Evolutionary conservation across 2,329 filamentous ascomycete genomes (phyloP).

Genomic region (Fusarium anguioides): DNA sequence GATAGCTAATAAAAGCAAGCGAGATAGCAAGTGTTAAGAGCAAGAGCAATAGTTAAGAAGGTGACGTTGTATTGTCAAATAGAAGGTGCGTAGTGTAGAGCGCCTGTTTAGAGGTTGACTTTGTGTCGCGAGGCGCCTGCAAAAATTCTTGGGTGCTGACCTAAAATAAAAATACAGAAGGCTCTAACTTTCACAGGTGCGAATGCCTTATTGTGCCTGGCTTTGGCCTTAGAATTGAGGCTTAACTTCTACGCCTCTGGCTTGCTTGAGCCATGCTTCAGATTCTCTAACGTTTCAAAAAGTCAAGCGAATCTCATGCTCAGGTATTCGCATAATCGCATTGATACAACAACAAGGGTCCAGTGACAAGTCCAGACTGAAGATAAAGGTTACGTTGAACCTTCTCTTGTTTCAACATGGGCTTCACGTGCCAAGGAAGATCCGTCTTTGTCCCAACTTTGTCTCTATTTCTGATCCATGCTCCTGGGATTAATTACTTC

Average conservation of each 20-base stretch:
- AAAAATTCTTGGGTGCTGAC: constrained; percentile 45
- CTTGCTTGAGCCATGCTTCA: constrained; percentile 1
- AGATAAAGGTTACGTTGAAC: constrained; percentile 2
- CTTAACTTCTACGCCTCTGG: background rate
- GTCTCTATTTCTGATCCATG: constrained; percentile 3
- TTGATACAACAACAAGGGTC: constrained; percentile 19
- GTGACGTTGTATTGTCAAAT: constrained; percentile 31
- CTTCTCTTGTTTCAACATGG: constrained; percentile 26
- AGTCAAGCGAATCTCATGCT: constrained; percentile 21
- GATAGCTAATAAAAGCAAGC: background rate
- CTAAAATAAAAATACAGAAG: constrained; percentile 39
- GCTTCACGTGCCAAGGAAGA: constrained; percentile 22
- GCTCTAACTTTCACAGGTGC: constrained; percentile 13
- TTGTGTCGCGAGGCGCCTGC: constrained; percentile 39
- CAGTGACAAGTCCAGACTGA: constrained; percentile 6
- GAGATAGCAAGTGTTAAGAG: constrained; percentile 23
- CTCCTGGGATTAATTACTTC: background rate
- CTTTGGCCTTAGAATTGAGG: constrained; percentile 16
- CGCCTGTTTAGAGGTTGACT: constrained; percentile 32
- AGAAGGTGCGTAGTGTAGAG: constrained; percentile 39
- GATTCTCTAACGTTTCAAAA: constrained; percentile 16
- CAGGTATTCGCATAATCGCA: constrained; percentile 3
- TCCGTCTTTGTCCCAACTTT: constrained; percentile 17
- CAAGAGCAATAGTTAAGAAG: constrained; percentile 32
- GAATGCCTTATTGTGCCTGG: background rate